Evolutionary conservation across 164 flowering plant genomes (phyloP).

Genomic region (Aristolochia contorta): DNA sequence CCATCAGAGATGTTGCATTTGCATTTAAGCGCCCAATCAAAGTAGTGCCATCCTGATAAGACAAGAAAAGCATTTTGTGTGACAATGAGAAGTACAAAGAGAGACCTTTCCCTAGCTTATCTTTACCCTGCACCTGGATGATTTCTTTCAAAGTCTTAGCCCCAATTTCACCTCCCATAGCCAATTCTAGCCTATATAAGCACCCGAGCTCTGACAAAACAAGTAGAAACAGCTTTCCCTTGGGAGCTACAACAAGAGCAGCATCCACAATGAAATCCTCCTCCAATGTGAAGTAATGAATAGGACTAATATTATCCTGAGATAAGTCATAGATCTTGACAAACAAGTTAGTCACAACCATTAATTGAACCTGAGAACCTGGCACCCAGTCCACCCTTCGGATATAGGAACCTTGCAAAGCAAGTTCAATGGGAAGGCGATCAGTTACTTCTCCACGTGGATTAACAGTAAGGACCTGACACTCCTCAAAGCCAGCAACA

Average conservation of each 20-base stretch:
- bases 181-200: conserved; percentile 69
- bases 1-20: conserved; percentile 51
- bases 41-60: conserved; percentile 86
- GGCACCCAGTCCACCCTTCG: conserved; percentile 93
- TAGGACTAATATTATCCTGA: conserved; percentile 88
- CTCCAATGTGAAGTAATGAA: conserved; percentile 82
- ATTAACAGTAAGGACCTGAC: conserved; percentile 84
- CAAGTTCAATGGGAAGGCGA: conserved; percentile 93
- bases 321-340: conserved; percentile 94
- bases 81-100: conserved; percentile 72
- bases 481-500: conserved; percentile 97
- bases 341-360: conserved; percentile 88
- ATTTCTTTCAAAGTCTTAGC: conserved; percentile 60
- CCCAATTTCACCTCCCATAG: conserved; percentile 58
- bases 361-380: conserved; percentile 89
- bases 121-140: conserved; percentile 41
- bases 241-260: conserved; percentile 55
- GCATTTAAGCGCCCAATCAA: conserved; percentile 59
- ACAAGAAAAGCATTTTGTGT: conserved; percentile 58
- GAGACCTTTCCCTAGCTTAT: conserved; percentile 46
- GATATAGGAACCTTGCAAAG: conserved; percentile 90
- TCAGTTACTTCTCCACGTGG: conserved; percentile 97
- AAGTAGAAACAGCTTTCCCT: conserved; percentile 61
- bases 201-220: conserved; percentile 77
- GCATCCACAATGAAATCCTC: conserved; percentile 89